Percentiles rank a stretch among this genome's conserved stretches.
phyloP scores from a whole-genome alignment of 1,139 yeast species.

The Kluyveromyces sp. region DNA sequence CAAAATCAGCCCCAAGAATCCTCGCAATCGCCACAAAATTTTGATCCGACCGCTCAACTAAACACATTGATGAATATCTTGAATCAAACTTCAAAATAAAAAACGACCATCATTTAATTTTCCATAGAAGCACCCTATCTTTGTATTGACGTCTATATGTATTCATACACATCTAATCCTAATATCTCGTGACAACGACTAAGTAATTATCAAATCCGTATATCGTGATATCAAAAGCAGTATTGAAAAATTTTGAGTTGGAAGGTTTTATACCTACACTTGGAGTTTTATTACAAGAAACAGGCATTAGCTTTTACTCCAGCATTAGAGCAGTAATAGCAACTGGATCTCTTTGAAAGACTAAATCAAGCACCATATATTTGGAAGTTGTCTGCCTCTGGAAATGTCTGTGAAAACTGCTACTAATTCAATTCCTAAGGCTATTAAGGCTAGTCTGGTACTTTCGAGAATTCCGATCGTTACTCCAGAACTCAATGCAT shows the following conservation, averaged over 20 bases:
- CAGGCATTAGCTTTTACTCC: not conserved
- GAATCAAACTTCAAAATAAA: slow-evolving; percentile 30
- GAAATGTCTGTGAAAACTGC: slow-evolving; percentile 12
- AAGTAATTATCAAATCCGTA: slow-evolving; percentile 1
- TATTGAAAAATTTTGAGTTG: slow-evolving; percentile 1
- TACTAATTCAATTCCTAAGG: slow-evolving; percentile 12
- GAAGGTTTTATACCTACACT: not conserved
- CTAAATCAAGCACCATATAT: not conserved
- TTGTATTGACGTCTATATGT: not conserved
- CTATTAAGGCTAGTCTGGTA: slow-evolving; percentile 44
- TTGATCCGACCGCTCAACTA: slow-evolving; percentile 34
- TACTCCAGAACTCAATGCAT: slow-evolving; percentile 64
- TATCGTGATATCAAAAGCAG: not conserved
- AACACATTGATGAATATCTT: slow-evolving; percentile 36
- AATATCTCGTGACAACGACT: not conserved
- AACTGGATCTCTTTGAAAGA: not conserved
- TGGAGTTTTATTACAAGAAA: not conserved
- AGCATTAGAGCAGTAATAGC: not conserved
- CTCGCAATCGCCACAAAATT: slow-evolving; percentile 16
- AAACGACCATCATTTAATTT: not conserved
- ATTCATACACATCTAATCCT: not conserved
- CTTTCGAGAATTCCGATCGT: slow-evolving; percentile 78
- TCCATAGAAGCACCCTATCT: not conserved
- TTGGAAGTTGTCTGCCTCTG: not conserved
- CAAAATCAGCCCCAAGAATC: slow-evolving; percentile 6